Base-by-base conservation (phyloP, 1,139 yeast genomes). In the Blastobotrys capitulatus region DNA sequence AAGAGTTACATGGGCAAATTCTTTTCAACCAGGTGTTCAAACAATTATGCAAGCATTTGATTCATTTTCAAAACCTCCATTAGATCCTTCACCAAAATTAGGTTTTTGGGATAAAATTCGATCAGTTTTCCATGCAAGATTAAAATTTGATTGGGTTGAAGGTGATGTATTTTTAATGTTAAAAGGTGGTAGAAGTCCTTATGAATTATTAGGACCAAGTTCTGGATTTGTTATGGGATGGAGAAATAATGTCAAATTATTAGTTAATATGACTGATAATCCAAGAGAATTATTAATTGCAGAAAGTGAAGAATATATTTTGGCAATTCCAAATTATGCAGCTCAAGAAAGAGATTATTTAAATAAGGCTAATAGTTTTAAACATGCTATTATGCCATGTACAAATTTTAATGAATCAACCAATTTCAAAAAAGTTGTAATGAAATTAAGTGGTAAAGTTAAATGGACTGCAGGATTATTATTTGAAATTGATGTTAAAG, bases 181-280 rank as follows among this genome's bases (percentile, higher is more conserved):
- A 78, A 85, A 86, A 50, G 88, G 95, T 15, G 80, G 94, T 0
- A 73, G 79, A 48, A 78, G 81, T 57, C 98, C 98, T 0, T 87
- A 90, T 61, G 75, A 76, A 22, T 66, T 90, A 39, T 73, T 80
- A 6, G 90, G 88, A 1, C 71, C 73, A 12, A 76, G 82, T 45
- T 78, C 96, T 1, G 98, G 98, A 0, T 86, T 88, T 64, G 80
- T 84, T 1, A 78, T 89, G 58, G 79, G 83, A 31, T 90, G 96
- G 83, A 78, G 79, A 56, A 78, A 84, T 44, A 74, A 83, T 58
- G 89, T 86, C 2, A 60, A 63, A 1, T 71, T 88, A 48, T 62
- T 69, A 6, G 73, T 88, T 46, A 88, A 88, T 64, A 80, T 79
- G 19, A 71, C 78, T 19, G 82, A 78, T 29, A 74, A 81, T 53